These are phyloP conservation scores for Fomes fomentarius DNA, from an alignment of 1,284 basidiomycete genomes.

Conservation along the genomic window DNA sequence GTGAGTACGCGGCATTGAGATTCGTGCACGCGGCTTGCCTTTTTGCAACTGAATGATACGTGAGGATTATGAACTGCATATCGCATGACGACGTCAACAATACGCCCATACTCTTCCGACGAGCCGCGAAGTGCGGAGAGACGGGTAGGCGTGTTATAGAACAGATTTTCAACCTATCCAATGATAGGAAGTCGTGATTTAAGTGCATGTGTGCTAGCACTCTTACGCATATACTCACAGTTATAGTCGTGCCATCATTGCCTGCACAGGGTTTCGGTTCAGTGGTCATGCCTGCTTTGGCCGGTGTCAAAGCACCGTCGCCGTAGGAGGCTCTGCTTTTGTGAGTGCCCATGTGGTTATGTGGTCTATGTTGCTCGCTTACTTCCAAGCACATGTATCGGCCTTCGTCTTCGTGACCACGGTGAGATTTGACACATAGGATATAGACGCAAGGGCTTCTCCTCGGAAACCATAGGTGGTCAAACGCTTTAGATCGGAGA, in stretches of 20 bases:
- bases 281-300: constrained; percentile 66
- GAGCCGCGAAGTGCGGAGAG: constrained; percentile 84
- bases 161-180: constrained; percentile 97
- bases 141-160: constrained; percentile 93
- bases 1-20: background rate
- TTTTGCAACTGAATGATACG: constrained; percentile 90
- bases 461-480: constrained; percentile 97
- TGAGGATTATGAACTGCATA: constrained; percentile 94
- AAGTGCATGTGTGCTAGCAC: background rate
- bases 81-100: constrained; percentile 92
- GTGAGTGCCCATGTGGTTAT: background rate
- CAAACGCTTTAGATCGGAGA: constrained; percentile 86
- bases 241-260: constrained; percentile 92
- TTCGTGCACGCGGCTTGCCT: constrained; percentile 49
- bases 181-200: background rate
- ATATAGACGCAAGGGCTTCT: constrained; percentile 96
- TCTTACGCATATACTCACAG: constrained; percentile 49
- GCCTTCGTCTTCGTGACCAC: constrained; percentile 88
- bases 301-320: constrained; percentile 72
- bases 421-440: constrained; percentile 89
- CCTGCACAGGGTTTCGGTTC: constrained; percentile 92
- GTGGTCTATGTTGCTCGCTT: constrained; percentile 32
- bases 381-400: constrained; percentile 92
- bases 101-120: constrained; percentile 92
- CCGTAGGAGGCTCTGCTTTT: constrained; percentile 72